Percentiles rank a stretch among this genome's conserved stretches.
phyloP scores from a whole-genome alignment of 2,329 filamentous ascomycete species.

The Ophiocordyceps australis region DNA sequence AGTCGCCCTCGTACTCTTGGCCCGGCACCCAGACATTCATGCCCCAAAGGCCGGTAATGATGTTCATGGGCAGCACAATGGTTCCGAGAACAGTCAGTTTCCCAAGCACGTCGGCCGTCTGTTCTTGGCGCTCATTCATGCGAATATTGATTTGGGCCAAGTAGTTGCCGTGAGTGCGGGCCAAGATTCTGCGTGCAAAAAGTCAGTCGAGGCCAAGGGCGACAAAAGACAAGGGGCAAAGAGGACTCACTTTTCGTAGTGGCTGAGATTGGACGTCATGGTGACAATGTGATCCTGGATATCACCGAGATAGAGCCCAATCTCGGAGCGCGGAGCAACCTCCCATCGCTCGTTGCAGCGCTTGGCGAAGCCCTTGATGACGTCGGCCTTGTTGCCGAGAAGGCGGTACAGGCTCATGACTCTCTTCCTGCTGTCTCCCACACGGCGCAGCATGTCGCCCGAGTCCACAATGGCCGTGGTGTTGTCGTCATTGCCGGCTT shows the following conservation, averaged over 20 bases:
- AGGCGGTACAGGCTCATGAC: conserved; percentile 92
- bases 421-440: conserved; percentile 89
- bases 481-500: conserved; percentile 28
- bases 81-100: conserved; percentile 92
- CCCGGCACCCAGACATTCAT: conserved; percentile 98
- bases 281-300: conserved; percentile 99
- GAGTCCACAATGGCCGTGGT: conserved; percentile 23
- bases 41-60: conserved; percentile 94
- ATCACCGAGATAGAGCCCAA: conserved; percentile 92
- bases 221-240: not conserved
- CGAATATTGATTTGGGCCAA: conserved; percentile 98
- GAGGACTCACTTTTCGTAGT: conserved; percentile 74
- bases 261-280: conserved; percentile 89
- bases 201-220: conserved; percentile 3
- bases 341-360: conserved; percentile 97
- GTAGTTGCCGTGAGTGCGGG: conserved; percentile 86
- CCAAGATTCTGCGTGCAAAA: conserved; percentile 43
- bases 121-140: conserved; percentile 95
- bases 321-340: conserved; percentile 84
- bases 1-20: conserved; percentile 59
- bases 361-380: conserved; percentile 98
- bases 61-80: conserved; percentile 96
- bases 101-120: conserved; percentile 86
- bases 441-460: conserved; percentile 75
- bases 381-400: conserved; percentile 91